Evolutionary conservation across 2,329 filamentous ascomycete species (phyloP).

Genomic region (Clarireedia hainanense): DNA sequence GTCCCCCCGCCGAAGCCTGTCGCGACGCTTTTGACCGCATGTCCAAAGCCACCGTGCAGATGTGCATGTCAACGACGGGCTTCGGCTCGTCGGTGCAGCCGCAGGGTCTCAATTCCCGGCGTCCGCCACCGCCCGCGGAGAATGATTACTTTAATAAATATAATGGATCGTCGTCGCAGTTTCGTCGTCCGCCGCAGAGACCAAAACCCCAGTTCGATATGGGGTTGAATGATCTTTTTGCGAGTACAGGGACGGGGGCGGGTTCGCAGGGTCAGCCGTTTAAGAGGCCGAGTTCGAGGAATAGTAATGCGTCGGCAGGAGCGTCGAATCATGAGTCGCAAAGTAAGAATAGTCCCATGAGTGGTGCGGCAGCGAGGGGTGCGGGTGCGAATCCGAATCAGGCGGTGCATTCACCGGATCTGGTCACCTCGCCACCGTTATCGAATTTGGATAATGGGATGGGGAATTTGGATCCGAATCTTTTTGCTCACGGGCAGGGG

Average conservation of each 20-base stretch:
- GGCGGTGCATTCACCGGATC: not conserved
- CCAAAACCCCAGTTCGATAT: constrained; percentile 28
- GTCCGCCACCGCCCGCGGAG: constrained; percentile 6
- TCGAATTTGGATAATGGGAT: constrained; percentile 3
- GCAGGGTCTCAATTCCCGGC: no score
- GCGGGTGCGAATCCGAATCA: not conserved
- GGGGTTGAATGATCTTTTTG: constrained; percentile 27
- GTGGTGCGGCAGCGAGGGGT: no score
- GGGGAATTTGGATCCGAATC: constrained; percentile 4
- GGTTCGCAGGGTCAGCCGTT: not conserved
- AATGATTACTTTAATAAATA: constrained; percentile 17
- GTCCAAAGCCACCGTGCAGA: constrained; percentile 89
- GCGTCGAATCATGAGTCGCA: no score
- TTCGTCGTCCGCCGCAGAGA: not conserved
- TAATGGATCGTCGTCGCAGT: not conserved
- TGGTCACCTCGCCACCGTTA: constrained; percentile 18
- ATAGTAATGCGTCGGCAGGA: not conserved
- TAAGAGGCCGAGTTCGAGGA: not conserved
- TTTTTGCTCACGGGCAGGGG: constrained; percentile 3
- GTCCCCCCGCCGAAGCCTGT: constrained; percentile 88
- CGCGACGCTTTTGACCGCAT: constrained; percentile 92
- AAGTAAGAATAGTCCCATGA: no score
- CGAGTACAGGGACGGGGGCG: not conserved
- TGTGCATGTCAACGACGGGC: constrained; percentile 71
- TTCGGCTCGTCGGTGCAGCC: constrained; percentile 23